Conservation (phyloP, 2,329 filamentous ascomycete species). For the Hymenoscyphus occultus region DNA sequence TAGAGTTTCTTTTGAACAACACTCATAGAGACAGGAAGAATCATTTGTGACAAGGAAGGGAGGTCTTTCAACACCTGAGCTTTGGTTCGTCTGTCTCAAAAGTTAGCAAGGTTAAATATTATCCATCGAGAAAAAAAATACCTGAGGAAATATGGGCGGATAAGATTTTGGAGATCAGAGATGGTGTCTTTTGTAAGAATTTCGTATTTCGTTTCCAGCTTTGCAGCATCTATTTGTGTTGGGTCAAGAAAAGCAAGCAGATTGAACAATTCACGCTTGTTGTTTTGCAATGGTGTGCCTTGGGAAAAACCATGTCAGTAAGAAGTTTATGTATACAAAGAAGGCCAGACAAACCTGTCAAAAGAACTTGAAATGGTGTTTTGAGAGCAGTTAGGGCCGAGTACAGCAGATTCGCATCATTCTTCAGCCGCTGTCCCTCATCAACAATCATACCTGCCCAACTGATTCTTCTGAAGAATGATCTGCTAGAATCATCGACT, state of each 20-base stretch:
- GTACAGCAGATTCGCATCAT: constrained; percentile 83
- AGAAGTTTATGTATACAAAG: neutral
- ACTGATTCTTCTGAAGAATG: constrained; percentile 65
- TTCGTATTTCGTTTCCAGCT: constrained; percentile 71
- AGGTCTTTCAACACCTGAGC: constrained; percentile 86
- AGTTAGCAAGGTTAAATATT: constrained; percentile 7
- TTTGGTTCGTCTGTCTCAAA: constrained; percentile 67
- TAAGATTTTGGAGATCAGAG: constrained; percentile 74
- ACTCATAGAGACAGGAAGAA: constrained; percentile 93
- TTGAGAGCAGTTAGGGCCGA: constrained; percentile 67
- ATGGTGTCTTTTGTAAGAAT: constrained; percentile 83
- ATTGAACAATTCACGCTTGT: constrained; percentile 91
- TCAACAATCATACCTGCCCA: constrained; percentile 92
- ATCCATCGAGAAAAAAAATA: constrained; percentile 10
- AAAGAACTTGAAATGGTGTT: constrained; percentile 77
- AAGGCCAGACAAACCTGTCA: constrained; percentile 56
- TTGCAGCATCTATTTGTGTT: constrained; percentile 61
- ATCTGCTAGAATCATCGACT: constrained; percentile 64
- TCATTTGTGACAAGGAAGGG: constrained; percentile 91
- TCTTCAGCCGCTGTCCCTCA: constrained; percentile 93
- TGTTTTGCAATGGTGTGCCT: constrained; percentile 88
- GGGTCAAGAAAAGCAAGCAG: constrained; percentile 87
- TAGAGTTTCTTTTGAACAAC: constrained; percentile 90
- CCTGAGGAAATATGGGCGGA: constrained; percentile 67
- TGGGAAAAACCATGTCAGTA: constrained; percentile 21